Evolutionary conservation across 192 early-diverging fungal species (phyloP).

Genomic region (Linnemannia hyalina): DNA sequence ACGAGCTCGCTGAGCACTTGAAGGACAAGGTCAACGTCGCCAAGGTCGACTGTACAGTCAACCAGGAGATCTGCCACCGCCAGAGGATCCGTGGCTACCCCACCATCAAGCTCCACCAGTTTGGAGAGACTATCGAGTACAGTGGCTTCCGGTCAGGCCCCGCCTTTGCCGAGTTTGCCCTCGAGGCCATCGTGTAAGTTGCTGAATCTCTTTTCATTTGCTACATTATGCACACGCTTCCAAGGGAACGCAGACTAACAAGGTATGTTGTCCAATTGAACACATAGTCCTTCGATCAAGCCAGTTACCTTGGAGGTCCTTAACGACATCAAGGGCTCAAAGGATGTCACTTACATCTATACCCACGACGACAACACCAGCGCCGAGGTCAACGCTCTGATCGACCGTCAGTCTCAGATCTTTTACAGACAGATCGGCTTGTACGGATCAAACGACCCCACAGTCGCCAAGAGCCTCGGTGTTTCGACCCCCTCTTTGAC

Average conservation of each 20-base stretch:
- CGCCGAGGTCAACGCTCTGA: conserved; percentile 51
- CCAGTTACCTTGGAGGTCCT: conserved; percentile 55
- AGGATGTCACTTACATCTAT: conserved; percentile 69
- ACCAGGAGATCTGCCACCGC: conserved; percentile 67
- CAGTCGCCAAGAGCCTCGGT: conserved; percentile 30
- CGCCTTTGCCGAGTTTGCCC: conserved; percentile 18
- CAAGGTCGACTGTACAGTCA: conserved; percentile 85
- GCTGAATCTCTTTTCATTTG: neutral
- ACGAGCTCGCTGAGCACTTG: conserved; percentile 70
- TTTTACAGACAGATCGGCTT: conserved; percentile 30
- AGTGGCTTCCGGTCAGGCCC: conserved; percentile 25
- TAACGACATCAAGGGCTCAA: conserved; percentile 45
- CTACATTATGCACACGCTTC: too few relatives aligned
- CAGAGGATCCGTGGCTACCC: conserved; percentile 84
- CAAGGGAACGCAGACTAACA: too few relatives aligned
- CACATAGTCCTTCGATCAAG: conserved; percentile 38
- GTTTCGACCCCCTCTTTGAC: conserved; percentile 61
- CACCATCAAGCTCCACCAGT: conserved; percentile 75
- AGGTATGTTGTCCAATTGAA: too few relatives aligned
- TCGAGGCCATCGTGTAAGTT: conserved; percentile 51
- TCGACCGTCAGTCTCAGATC: conserved; percentile 37
- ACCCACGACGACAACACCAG: conserved; percentile 65
- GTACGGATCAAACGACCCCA: conserved; percentile 18
- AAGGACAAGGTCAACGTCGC: conserved; percentile 85
- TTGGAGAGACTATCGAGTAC: conserved; percentile 24